phyloP scores from a whole-genome alignment of 2,329 filamentous ascomycete genomes.

The Sarocladium brachiariae region DNA sequence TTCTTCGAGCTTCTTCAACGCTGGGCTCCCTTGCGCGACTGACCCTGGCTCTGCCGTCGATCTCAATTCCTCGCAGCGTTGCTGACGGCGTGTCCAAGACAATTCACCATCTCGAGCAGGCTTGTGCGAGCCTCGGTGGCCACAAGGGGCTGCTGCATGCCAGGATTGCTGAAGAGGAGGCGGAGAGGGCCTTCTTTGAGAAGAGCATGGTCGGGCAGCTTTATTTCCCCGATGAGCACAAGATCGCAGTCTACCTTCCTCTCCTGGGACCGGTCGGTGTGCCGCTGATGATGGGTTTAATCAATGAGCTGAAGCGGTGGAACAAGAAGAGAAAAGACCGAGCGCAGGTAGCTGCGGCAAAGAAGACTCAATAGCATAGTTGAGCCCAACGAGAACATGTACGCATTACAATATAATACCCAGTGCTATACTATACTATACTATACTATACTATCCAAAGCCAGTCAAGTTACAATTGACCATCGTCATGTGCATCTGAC shows the following conservation, averaged over 20 bases:
- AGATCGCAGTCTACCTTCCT: slow-evolving; percentile 91
- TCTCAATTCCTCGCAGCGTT: slow-evolving; percentile 83
- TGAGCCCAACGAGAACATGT: not conserved
- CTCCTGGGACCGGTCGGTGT: slow-evolving; percentile 86
- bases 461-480: too few species aligned
- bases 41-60: slow-evolving; percentile 75
- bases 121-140: slow-evolving; percentile 64
- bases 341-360: slow-evolving; percentile 31
- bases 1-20: slow-evolving; percentile 86
- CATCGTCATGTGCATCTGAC: too few species aligned
- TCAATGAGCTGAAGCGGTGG: slow-evolving; percentile 73
- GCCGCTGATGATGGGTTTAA: slow-evolving; percentile 72
- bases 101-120: slow-evolving; percentile 67
- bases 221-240: slow-evolving; percentile 98
- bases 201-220: slow-evolving; percentile 98
- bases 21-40: slow-evolving; percentile 88
- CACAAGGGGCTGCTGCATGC: slow-evolving; percentile 70
- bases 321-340: slow-evolving; percentile 39
- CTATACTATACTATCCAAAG: too few species aligned
- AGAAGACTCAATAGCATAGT: slow-evolving; percentile 27
- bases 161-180: slow-evolving; percentile 77
- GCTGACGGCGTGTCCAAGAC: slow-evolving; percentile 78
- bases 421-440: not conserved
- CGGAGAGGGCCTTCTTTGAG: slow-evolving; percentile 93
- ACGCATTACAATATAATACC: not conserved